phyloP scores from a whole-genome alignment of 345 rosid genomes.

The Melaleuca quinquenervia region DNA sequence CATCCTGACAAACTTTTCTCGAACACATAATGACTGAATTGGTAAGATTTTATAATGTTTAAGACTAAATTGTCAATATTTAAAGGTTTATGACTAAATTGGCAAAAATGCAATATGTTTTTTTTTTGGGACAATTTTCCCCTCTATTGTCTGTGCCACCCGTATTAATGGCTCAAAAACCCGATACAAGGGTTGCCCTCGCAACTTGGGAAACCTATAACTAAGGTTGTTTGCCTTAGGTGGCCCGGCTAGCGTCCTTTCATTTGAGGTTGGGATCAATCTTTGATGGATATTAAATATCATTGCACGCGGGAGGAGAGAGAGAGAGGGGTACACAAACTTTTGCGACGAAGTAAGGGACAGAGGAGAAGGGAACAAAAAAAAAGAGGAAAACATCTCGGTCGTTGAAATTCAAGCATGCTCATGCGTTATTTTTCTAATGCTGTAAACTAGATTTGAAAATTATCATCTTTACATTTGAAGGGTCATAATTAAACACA shows the following conservation, averaged over 20 bases:
- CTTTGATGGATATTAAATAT: not conserved
- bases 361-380: not conserved
- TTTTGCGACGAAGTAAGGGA: not conserved
- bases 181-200: no score
- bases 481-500: not conserved
- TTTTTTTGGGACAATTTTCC: no score
- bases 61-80: no score
- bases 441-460: not conserved
- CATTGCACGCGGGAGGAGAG: not conserved
- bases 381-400: not conserved
- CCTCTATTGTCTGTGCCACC: not conserved
- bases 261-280: not conserved
- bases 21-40: no score
- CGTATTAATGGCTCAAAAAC: not conserved
- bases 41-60: no score
- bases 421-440: not conserved
- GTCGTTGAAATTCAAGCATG: not conserved
- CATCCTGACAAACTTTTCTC: no score
- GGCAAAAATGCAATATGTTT: no score
- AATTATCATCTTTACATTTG: not conserved
- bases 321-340: not conserved
- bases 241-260: not conserved
- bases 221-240: not conserved
- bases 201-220: not conserved
- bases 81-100: no score